Conservation (phyloP, 805 yeast genomes). For the Clavispora phyllophila region DNA sequence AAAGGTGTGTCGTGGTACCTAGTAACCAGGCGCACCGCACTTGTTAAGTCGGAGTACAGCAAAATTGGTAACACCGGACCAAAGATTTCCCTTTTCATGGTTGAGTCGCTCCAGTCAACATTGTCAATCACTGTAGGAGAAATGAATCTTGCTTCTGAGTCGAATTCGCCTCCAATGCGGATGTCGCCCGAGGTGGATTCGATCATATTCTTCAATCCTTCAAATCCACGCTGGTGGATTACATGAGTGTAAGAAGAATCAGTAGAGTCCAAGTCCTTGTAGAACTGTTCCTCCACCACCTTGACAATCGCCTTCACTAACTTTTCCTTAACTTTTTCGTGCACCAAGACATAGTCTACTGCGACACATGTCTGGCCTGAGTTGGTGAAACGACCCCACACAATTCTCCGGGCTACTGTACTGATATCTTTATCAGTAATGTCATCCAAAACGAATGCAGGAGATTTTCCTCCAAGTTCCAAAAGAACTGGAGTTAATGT, state of each 20-base stretch:
- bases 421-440: constrained; percentile 40
- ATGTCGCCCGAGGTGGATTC: constrained; percentile 48
- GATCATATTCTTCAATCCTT: constrained; percentile 42
- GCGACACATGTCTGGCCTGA: constrained; percentile 92
- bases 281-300: constrained; percentile 42
- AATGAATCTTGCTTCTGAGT: constrained; percentile 41
- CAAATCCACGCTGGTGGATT: constrained; percentile 49
- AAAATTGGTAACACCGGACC: constrained; percentile 83
- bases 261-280: constrained; percentile 29
- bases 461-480: constrained; percentile 93
- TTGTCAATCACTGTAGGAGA: constrained; percentile 71
- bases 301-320: constrained; percentile 40
- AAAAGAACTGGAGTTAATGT: constrained; percentile 72
- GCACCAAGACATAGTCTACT: constrained; percentile 77
- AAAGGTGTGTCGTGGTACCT: constrained; percentile 67
- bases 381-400: constrained; percentile 75
- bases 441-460: constrained; percentile 61
- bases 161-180: constrained; percentile 44
- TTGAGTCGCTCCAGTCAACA: constrained; percentile 59
- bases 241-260: constrained; percentile 49
- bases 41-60: constrained; percentile 41
- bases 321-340: constrained; percentile 48
- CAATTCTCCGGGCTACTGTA: constrained; percentile 52
- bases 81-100: constrained; percentile 75
- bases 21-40: constrained; percentile 41